These are phyloP conservation scores for Hygrophila difformis DNA, from an alignment of 257 asterid genomes.

Conservation along the genomic window DNA sequence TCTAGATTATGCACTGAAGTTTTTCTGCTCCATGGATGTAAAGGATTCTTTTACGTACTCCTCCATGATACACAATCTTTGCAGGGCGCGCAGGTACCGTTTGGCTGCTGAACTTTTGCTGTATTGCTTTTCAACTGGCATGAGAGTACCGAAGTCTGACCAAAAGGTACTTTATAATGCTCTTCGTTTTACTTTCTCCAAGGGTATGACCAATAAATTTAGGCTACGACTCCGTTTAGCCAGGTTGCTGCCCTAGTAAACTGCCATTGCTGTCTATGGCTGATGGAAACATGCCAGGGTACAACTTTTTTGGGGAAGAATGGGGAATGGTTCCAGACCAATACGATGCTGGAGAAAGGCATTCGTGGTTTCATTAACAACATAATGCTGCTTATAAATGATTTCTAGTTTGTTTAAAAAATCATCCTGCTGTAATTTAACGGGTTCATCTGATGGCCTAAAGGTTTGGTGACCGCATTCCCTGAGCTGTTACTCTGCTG, in stretches of 20 bases:
- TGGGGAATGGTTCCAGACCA: too few relatives aligned
- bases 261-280: too few relatives aligned
- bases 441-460: too few relatives aligned
- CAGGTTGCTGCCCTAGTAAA: slow-evolving; percentile 34
- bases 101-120: slow-evolving; percentile 58
- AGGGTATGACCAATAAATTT: slow-evolving; percentile 27
- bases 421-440: too few relatives aligned
- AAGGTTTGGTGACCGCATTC: too few relatives aligned
- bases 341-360: too few relatives aligned
- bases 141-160: slow-evolving; percentile 43
- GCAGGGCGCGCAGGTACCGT: slow-evolving; percentile 52
- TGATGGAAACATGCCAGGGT: too few relatives aligned
- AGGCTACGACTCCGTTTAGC: slow-evolving; percentile 38
- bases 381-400: too few relatives aligned
- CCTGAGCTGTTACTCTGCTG: too few relatives aligned
- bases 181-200: slow-evolving; percentile 31
- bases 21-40: slow-evolving; percentile 42
- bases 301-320: too few relatives aligned
- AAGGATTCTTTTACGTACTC: slow-evolving; percentile 79
- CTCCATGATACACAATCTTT: slow-evolving; percentile 62
- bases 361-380: too few relatives aligned
- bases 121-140: slow-evolving; percentile 48
- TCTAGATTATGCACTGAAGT: slow-evolving; percentile 56
- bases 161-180: slow-evolving; percentile 47
- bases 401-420: too few relatives aligned